Percentiles rank a stretch among this genome's conserved stretches.
Evolutionary conservation across 208 protist species (phyloP).

Genomic region (Trypanosoma congolense): DNA sequence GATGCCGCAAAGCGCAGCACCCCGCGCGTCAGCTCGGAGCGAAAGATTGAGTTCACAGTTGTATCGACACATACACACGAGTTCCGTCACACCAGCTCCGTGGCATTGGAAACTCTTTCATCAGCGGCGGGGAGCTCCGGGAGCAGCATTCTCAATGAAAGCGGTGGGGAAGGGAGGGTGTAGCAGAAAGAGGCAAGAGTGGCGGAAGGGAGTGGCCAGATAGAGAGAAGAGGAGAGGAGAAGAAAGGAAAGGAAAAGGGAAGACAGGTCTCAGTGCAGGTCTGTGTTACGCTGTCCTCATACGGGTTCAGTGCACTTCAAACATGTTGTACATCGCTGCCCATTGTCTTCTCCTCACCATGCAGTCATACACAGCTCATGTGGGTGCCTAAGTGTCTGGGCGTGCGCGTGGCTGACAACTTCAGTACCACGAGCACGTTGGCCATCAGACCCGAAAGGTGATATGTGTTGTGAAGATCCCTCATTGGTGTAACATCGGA

Average conservation of each 20-base stretch:
- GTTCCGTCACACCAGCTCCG: neutral
- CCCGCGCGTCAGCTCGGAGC: conserved; percentile 1
- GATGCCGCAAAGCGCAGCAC: no score
- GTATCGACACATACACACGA: neutral
- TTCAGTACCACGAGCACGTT: no score
- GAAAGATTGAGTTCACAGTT: conserved; percentile 1
- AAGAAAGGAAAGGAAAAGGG: neutral
- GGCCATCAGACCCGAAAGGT: no score
- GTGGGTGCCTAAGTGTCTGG: no score
- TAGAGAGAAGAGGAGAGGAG: neutral
- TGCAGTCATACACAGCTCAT: neutral
- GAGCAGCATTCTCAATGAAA: neutral
- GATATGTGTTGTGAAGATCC: no score
- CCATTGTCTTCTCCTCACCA: neutral
- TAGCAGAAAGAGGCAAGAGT: neutral
- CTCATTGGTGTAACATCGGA: no score
- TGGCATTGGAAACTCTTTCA: neutral
- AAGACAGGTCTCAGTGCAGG: conserved; percentile 14
- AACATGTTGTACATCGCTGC: neutral
- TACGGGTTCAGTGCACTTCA: neutral
- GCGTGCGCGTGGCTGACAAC: no score
- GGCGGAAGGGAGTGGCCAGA: neutral
- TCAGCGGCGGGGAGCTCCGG: neutral
- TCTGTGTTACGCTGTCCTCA: conserved; percentile 20
- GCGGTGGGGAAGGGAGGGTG: neutral